Evolutionary conservation across 768 basidiomycete species (phyloP).

Genomic region (Amanita muscaria): DNA sequence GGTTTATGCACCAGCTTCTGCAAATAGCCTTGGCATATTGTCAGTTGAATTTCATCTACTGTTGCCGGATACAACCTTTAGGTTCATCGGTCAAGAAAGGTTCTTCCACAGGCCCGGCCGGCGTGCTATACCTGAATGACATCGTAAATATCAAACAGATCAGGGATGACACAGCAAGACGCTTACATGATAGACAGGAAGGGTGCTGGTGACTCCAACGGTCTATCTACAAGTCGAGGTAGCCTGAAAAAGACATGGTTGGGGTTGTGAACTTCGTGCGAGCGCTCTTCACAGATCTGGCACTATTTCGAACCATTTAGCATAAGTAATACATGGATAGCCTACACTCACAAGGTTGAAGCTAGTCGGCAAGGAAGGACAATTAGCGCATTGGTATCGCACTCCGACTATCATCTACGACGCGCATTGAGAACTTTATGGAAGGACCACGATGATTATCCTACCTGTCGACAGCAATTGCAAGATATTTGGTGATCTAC

Average conservation of each 20-base stretch:
- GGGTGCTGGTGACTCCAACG: conserved; percentile 39
- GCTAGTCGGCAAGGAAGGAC: conserved; percentile 61
- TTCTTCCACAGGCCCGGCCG: conserved; percentile 46
- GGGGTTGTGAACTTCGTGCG: conserved; percentile 75
- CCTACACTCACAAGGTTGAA: conserved; percentile 60
- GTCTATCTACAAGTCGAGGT: conserved; percentile 64
- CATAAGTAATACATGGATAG: conserved; percentile 4
- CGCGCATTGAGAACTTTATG: background rate
- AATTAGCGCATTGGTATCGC: conserved; percentile 87
- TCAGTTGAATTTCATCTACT: background rate
- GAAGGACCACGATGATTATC: background rate
- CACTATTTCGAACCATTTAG: conserved; percentile 43
- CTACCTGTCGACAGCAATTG: conserved; percentile 45
- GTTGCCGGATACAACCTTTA: conserved; percentile 32
- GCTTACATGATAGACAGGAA: conserved; percentile 41
- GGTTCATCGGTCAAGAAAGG: conserved; percentile 36
- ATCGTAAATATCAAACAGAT: background rate
- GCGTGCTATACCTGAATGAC: conserved; percentile 53
- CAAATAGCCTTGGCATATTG: conserved; percentile 46
- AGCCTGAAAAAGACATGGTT: conserved; percentile 86
- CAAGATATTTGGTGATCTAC: conserved; percentile 53
- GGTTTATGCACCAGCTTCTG: conserved; percentile 46
- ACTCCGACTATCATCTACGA: conserved; percentile 62
- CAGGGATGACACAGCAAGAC: conserved; percentile 40
- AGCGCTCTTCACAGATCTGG: conserved; percentile 65